Evolutionary conservation across 345 rosid species (phyloP), one percentile per base, ranked within the genome.

Genomic region (Anacardium occidentale): DNA sequence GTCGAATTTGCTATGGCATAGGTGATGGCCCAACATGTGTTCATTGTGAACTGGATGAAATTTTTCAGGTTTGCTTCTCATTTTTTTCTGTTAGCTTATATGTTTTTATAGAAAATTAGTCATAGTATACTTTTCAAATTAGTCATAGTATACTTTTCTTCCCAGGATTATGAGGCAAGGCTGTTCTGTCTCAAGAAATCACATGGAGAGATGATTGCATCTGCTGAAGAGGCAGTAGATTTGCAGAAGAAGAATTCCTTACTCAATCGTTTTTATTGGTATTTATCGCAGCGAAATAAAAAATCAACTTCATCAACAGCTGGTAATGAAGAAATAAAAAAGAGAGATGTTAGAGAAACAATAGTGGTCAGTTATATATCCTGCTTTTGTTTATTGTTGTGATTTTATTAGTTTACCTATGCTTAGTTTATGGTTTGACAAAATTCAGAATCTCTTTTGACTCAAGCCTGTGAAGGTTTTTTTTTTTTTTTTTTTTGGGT

Each of bases 91-190:
- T 45, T 73, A 32, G 29, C 44, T 34, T 76, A 51, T 47, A 59
- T 25, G 48, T 78, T 62, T 59, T 65, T 25, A n/a, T 29, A 74
- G 62, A 34, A 21, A 52, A 9, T 53, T 26, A 59, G 56, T 54
- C 40, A 58, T n/a, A n/a, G n/a, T n/a, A n/a, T n/a, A n/a, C n/a
- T n/a, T n/a, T n/a, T n/a, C n/a, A n/a, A n/a, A n/a, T n/a, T n/a
- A n/a, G n/a, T n/a, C n/a, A n/a, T 50, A 66, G 47, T 67, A 68
- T 63, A 47, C 68, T 70, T 73, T 68, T 76, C 62, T 72, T 63
- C 50, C 65, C 81, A 94, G 98, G 89, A 83, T 72, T 92, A 94
- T 59, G 95, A 87, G 80, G 97, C 98, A 59, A 88, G 97, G 85
- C 86, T 94, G 45, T 94, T 94, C 78, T 90, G 90, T 69, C 91